Percentiles rank a stretch among this genome's conserved stretches.
These are phyloP conservation scores for Ogataea pignaliae DNA, from an alignment of 805 yeast genomes.

Conservation along the genomic window DNA sequence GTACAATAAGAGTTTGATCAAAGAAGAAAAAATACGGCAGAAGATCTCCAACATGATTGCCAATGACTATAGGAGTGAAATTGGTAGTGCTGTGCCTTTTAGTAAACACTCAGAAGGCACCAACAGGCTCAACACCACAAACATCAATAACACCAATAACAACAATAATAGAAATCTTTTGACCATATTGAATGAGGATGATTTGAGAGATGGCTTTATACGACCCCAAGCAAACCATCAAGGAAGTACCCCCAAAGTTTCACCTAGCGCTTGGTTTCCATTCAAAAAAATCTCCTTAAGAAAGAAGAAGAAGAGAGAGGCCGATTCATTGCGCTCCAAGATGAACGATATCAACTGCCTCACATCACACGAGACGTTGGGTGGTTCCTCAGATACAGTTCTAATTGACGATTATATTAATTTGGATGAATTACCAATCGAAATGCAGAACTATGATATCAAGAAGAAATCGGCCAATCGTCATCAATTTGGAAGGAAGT, in stretches of 20 bases:
- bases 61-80: too few species aligned
- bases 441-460: constrained; percentile 16
- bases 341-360: not conserved
- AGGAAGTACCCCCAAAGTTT: not conserved
- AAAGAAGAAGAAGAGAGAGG: not conserved
- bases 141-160: too few species aligned
- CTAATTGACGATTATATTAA: constrained; percentile 29
- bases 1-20: constrained; percentile 21
- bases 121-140: too few species aligned
- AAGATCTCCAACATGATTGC: constrained; percentile 5
- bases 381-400: constrained; percentile 10
- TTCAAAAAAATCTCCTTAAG: not conserved
- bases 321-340: not conserved
- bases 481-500: not conserved
- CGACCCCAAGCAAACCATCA: constrained; percentile 3
- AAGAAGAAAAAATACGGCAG: constrained; percentile 23
- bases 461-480: not conserved
- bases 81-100: too few species aligned
- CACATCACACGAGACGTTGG: constrained; percentile 1
- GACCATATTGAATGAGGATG: constrained; percentile 18
- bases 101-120: too few species aligned
- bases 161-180: constrained; percentile 8
- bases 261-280: not conserved
- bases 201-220: constrained; percentile 17
- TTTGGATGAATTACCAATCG: constrained; percentile 26